Evolutionary conservation across 192 early-diverging fungal genomes (phyloP).

Genomic region (Obelidium mucronatum): DNA sequence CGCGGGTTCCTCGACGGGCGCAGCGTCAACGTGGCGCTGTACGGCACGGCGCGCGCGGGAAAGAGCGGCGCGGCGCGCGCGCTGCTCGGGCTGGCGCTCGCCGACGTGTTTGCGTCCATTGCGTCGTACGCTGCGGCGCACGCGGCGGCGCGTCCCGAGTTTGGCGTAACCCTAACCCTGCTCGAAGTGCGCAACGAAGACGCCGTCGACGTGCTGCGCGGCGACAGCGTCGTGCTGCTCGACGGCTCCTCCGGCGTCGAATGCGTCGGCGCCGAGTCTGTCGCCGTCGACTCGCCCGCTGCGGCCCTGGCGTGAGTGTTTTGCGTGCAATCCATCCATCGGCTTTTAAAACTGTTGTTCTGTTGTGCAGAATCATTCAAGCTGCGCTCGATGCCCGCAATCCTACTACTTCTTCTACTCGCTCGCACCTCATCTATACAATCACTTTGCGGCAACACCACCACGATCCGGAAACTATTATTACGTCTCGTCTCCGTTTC

Average conservation of each 20-base stretch:
- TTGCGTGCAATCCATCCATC: too few species aligned
- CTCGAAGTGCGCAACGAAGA: not conserved
- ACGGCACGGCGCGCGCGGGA: constrained; percentile 11
- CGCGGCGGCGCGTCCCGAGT: not conserved
- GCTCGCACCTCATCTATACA: constrained; percentile 12
- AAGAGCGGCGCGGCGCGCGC: not conserved
- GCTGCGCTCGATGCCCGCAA: not conserved
- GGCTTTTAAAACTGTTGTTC: too few species aligned
- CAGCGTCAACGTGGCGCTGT: not conserved
- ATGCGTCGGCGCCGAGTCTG: too few species aligned
- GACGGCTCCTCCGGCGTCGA: too few species aligned
- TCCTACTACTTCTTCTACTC: too few species aligned
- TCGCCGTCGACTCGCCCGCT: too few species aligned
- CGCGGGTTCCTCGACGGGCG: not conserved
- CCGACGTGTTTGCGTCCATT: constrained; percentile 7
- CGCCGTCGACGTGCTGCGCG: not conserved
- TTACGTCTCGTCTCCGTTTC: constrained; percentile 6
- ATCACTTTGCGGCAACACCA: constrained; percentile 3
- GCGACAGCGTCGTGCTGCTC: too few species aligned
- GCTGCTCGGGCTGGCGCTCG: not conserved
- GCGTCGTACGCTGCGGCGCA: not conserved
- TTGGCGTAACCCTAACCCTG: not conserved
- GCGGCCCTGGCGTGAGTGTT: too few species aligned
- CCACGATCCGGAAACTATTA: not conserved
- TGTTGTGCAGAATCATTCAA: too few species aligned